Percentiles rank a stretch among this genome's conserved stretches.
phyloP scores from a whole-genome alignment of 208 protist genomes.

The Vickermania ingenoplastis region DNA sequence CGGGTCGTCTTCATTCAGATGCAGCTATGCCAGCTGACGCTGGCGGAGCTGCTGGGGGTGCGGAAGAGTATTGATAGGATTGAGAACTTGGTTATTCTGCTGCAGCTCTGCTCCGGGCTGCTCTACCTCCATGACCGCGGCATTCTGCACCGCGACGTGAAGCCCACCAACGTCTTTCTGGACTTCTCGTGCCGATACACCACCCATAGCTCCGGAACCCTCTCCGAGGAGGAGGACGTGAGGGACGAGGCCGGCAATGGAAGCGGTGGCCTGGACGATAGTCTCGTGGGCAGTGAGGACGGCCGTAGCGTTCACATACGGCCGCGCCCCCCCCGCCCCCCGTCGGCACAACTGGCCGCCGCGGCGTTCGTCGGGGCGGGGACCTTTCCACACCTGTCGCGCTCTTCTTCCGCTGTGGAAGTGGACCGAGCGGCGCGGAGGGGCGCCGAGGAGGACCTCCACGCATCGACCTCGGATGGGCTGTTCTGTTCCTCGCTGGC shows the following conservation, averaged over 20 bases:
- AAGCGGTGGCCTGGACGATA: neutral
- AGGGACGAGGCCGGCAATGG: neutral
- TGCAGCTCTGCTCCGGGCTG: conserved; percentile 53
- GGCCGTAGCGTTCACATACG: neutral
- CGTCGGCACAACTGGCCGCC: neutral
- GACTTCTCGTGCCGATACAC: conserved; percentile 59
- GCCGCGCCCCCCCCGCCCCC: neutral
- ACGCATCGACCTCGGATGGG: neutral
- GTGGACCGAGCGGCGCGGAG: no score
- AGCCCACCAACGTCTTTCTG: conserved; percentile 81
- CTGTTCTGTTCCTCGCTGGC: neutral
- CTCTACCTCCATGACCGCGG: conserved; percentile 55
- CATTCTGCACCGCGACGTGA: conserved; percentile 78
- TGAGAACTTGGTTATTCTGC: conserved; percentile 64
- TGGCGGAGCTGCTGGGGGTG: conserved; percentile 43
- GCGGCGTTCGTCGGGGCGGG: neutral
- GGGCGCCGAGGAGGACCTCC: neutral
- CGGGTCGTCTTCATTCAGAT: conserved; percentile 81
- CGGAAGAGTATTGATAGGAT: conserved; percentile 44
- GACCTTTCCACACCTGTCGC: neutral
- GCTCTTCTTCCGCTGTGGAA: neutral
- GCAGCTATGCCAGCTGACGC: conserved; percentile 75
- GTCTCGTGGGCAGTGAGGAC: neutral
- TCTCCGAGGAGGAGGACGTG: neutral
- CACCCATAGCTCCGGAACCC: neutral